phyloP scores from a whole-genome alignment of 768 basidiomycete genomes.

The Piloderma croceum region DNA sequence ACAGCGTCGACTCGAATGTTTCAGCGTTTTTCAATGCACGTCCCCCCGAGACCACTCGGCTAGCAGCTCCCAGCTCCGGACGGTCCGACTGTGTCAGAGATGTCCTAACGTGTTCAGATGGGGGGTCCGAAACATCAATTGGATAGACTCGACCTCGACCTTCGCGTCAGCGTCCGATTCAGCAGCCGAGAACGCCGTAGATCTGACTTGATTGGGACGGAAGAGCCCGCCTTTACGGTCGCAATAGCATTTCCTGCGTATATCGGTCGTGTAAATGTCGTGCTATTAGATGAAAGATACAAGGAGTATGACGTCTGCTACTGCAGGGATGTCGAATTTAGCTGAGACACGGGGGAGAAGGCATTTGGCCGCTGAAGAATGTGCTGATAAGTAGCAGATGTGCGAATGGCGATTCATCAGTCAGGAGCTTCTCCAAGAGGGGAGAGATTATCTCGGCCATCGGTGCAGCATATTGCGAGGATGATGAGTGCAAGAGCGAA shows the following conservation, averaged over 20 bases:
- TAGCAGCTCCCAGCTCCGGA: conserved; percentile 85
- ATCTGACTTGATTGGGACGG: conserved; percentile 84
- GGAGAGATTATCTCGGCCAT: conserved; percentile 80
- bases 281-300: conserved; percentile 57
- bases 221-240: conserved; percentile 76
- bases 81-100: conserved; percentile 85
- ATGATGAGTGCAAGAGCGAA: conserved; percentile 62
- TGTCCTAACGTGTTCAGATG: conserved; percentile 63
- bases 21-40: conserved; percentile 91
- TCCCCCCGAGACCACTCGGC: conserved; percentile 89
- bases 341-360: conserved; percentile 91
- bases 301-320: conserved; percentile 86
- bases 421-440: conserved; percentile 70
- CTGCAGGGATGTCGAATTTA: conserved; percentile 79
- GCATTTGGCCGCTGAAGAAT: conserved; percentile 89
- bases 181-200: conserved; percentile 84
- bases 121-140: conserved; percentile 49
- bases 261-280: conserved; percentile 89
- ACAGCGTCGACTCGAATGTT: conserved; percentile 80
- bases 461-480: conserved; percentile 60
- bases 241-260: conserved; percentile 98
- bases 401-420: conserved; percentile 62
- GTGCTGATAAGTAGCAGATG: conserved; percentile 90
- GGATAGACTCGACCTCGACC: conserved; percentile 59
- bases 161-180: conserved; percentile 43